Evolutionary conservation across 371 early-diverging fungal genomes (phyloP).

Genomic region (Saksenaea vasiformis): DNA sequence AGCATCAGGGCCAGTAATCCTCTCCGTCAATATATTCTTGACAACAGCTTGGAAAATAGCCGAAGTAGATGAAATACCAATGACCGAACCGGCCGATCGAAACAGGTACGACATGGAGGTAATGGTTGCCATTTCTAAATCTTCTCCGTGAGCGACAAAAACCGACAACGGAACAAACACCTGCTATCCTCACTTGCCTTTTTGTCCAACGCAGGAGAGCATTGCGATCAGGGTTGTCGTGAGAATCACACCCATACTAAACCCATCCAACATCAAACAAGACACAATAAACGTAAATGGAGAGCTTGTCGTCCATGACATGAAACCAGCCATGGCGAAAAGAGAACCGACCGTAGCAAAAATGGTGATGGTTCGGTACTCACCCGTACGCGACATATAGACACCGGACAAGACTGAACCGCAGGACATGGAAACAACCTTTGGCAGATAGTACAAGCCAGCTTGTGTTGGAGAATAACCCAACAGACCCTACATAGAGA

Average conservation of each 20-base stretch:
- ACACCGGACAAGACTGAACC: constrained; percentile 44
- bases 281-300: constrained; percentile 20
- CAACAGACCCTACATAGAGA: constrained; percentile 22
- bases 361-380: constrained; percentile 34
- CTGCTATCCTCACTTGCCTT: constrained; percentile 31
- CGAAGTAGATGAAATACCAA: constrained; percentile 42
- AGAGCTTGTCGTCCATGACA: constrained; percentile 22
- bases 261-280: constrained; percentile 42
- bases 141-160: not conserved
- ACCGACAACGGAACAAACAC: too few species aligned
- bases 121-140: constrained; percentile 52
- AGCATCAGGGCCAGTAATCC: constrained; percentile 37
- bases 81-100: constrained; percentile 45
- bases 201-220: constrained; percentile 43
- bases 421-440: constrained; percentile 29
- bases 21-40: constrained; percentile 25
- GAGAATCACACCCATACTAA: constrained; percentile 41
- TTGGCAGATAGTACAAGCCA: constrained; percentile 46
- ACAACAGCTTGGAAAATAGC: constrained; percentile 45
- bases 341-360: constrained; percentile 15
- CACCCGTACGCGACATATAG: constrained; percentile 49
- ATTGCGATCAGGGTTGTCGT: constrained; percentile 52
- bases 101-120: constrained; percentile 50
- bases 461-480: constrained; percentile 41
- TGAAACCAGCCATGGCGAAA: constrained; percentile 27